phyloP scores from a whole-genome alignment of 345 rosid species.

The Punica granatum region DNA sequence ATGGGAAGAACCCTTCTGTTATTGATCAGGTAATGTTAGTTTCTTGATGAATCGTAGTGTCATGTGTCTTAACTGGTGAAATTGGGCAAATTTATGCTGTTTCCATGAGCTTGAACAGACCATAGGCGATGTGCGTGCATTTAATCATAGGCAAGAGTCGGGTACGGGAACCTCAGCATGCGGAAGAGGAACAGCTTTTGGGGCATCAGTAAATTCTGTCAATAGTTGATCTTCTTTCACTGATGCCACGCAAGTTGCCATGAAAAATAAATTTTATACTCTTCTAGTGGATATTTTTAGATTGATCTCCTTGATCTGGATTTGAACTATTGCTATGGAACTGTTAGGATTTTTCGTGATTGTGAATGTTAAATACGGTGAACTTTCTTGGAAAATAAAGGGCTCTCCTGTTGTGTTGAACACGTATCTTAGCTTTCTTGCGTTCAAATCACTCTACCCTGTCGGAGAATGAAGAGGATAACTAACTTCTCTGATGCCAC shows the following conservation, averaged over 20 bases:
- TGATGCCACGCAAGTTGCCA: background rate
- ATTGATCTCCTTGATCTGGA: background rate
- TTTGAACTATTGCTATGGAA: background rate
- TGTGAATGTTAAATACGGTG: background rate
- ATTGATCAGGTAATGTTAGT: slow-evolving; percentile 68
- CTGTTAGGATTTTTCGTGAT: background rate
- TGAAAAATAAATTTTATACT: background rate
- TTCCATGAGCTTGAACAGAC: background rate
- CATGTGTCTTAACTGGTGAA: background rate
- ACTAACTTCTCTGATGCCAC: slow-evolving; percentile 6
- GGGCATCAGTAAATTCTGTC: background rate
- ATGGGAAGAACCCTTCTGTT: slow-evolving; percentile 82
- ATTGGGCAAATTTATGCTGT: background rate
- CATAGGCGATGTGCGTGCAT: background rate
- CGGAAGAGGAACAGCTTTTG: no score
- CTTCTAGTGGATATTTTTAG: background rate
- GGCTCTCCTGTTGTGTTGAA: background rate
- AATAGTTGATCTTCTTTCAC: background rate
- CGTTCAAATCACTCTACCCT: background rate
- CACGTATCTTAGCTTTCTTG: background rate
- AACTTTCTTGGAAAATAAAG: background rate
- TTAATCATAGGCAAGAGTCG: background rate
- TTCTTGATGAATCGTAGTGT: background rate
- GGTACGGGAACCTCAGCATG: background rate
- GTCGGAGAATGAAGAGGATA: background rate